Evolutionary conservation across 2,329 filamentous ascomycete genomes (phyloP).

Genomic region (Exserohilum rostratum): DNA sequence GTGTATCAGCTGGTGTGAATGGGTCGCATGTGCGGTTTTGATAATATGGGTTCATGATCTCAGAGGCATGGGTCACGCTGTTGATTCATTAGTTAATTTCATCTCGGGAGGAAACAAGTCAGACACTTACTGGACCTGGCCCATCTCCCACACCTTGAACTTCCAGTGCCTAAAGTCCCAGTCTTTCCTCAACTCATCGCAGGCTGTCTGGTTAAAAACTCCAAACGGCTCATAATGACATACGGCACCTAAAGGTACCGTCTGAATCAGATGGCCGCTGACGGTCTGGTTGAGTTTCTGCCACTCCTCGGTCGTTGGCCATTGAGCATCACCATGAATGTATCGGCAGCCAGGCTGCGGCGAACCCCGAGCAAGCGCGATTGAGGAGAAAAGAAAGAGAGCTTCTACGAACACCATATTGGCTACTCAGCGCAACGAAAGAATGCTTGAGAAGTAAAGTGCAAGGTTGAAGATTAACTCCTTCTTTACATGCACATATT

Average conservation of each 20-base stretch:
- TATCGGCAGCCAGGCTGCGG: neutral
- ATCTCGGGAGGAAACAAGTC: neutral
- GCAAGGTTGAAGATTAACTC: too few relatives aligned
- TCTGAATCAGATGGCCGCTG: constrained; percentile 25
- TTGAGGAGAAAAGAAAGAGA: neutral
- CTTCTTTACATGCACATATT: too few relatives aligned
- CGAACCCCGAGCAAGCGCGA: neutral
- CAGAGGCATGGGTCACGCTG: neutral
- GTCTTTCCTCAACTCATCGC: constrained; percentile 14
- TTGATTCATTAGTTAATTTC: neutral
- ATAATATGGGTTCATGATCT: constrained; percentile 47
- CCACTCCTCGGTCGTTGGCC: neutral
- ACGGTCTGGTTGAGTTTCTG: constrained; percentile 40
- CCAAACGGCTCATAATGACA: constrained; percentile 28
- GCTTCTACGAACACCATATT: neutral
- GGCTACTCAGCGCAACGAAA: neutral
- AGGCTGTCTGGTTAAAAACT: constrained; percentile 1
- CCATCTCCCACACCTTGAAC: too few relatives aligned
- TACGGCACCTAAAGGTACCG: constrained; percentile 41
- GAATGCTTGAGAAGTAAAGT: too few relatives aligned
- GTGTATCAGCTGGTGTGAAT: constrained; percentile 35
- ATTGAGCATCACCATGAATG: neutral
- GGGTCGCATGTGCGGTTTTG: constrained; percentile 49
- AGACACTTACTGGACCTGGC: neutral
- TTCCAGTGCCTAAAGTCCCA: neutral